Base-by-base conservation (phyloP, 2,329 filamentous ascomycete species). In the Cadophora luteo-olivacea region DNA sequence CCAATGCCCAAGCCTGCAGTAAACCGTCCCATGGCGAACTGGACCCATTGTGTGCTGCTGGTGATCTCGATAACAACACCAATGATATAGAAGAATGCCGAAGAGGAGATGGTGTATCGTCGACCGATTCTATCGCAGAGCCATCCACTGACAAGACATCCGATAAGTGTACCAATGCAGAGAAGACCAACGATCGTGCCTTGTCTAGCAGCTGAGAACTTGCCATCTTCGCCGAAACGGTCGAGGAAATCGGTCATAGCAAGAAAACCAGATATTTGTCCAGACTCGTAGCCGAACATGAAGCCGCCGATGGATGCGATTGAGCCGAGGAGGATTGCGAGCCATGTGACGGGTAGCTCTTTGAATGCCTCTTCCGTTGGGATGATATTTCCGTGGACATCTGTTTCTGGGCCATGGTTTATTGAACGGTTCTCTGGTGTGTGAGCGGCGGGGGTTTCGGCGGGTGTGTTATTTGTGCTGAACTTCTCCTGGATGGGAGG, bases 1-100 rank as follows among this genome's bases (percentile, higher is more conserved):
- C 90, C 90, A 58, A 92, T 87, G 24, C 89, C 89, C 2, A 91
- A 77, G 72, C 90, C 89, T 29, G 88, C 89, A n/a, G 91, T 84
- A 72, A 89, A 84, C 55, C 90, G 84, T 60, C 89, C 90, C 22
- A 89, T 78, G 33, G 88, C 88, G 68, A 91, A 85, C 73, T 91
- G 89, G 68, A 85, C 86, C 89, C 89, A 92, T 54, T 79, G 78
- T 2, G 72, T 76, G 1, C 79, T 73, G 0, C 88, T 88, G 0
- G 87, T 84, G 65, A 89, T 88, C 82, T 94, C 76, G 58, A 92
- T 85, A 58, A 89, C 80, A 57, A 88, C 90, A 64, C 89, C 89
- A 36, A 91, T 79, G 71, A 85, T 87, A 74, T 89, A 88, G 77
- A 89, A 86, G 68, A 91, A 82, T 66, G 87, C 86, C 70, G 87